Conservation (phyloP, 129 eudicot genomes). For the Escallonia herrerae region DNA sequence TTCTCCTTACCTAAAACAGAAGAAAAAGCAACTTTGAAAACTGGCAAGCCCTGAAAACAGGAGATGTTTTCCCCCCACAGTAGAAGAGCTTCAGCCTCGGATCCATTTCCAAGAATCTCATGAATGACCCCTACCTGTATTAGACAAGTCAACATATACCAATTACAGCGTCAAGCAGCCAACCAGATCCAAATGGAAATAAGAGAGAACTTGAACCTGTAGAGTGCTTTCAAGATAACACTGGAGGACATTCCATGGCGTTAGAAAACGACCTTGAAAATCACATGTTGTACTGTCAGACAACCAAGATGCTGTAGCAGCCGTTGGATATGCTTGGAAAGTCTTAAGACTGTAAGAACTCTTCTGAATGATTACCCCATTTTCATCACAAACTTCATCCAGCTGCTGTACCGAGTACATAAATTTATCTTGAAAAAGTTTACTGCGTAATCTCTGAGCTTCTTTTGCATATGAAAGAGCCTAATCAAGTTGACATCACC, state of each 20-base stretch:
- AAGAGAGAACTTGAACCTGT: slow-evolving; percentile 49
- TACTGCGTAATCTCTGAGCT: slow-evolving; percentile 64
- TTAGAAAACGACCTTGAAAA: slow-evolving; percentile 44
- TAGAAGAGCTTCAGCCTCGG: slow-evolving; percentile 79
- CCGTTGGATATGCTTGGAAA: slow-evolving; percentile 36
- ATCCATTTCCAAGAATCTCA: slow-evolving; percentile 76
- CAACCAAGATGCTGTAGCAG: slow-evolving; percentile 45
- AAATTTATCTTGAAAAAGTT: slow-evolving; percentile 57
- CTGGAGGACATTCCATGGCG: slow-evolving; percentile 87
- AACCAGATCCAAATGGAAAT: neutral
- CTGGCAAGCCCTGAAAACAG: slow-evolving; percentile 50
- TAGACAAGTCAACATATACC: slow-evolving; percentile 20
- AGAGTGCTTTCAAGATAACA: slow-evolving; percentile 90
- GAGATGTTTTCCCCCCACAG: slow-evolving; percentile 69
- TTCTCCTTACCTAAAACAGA: slow-evolving; percentile 49
- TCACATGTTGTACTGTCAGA: slow-evolving; percentile 24
- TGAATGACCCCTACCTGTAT: slow-evolving; percentile 65
- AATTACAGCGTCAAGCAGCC: neutral
- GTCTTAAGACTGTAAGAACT: slow-evolving; percentile 29
- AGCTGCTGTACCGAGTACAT: slow-evolving; percentile 44
- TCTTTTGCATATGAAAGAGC: slow-evolving; percentile 87
- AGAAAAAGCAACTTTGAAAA: slow-evolving; percentile 56
- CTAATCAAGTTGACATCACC: slow-evolving; percentile 21
- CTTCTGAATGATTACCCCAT: slow-evolving; percentile 43
- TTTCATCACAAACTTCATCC: slow-evolving; percentile 28